Evolutionary conservation across 2,329 filamentous ascomycete genomes (phyloP).

Genomic region (Triangularia setosa): DNA sequence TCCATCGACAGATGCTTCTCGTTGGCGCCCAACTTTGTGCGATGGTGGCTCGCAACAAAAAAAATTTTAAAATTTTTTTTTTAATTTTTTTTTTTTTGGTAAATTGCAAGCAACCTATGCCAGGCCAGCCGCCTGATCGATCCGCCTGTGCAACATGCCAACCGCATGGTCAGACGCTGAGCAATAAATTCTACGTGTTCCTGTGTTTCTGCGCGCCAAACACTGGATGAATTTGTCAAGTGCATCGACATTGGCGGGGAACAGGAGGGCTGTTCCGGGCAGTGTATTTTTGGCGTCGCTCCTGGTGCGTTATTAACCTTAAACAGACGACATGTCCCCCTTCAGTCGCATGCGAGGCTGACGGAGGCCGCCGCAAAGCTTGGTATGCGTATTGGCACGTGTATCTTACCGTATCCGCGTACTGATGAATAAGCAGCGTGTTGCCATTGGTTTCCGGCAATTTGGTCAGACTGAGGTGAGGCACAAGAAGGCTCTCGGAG

Average conservation of each 20-base stretch:
- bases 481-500: not conserved
- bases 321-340: constrained; percentile 24
- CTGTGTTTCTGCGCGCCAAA: not conserved
- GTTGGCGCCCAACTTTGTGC: constrained; percentile 16
- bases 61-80: too few species aligned
- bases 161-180: not conserved
- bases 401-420: too few species aligned
- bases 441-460: not conserved
- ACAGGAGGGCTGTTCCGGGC: not conserved
- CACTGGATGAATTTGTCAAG: not conserved
- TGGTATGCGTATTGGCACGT: not conserved
- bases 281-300: constrained; percentile 16
- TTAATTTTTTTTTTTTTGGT: too few species aligned
- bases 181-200: not conserved
- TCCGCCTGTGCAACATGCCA: constrained; percentile 11
- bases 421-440: not conserved
- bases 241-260: not conserved
- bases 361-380: constrained; percentile 3
- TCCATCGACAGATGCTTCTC: not conserved
- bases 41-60: constrained; percentile 6
- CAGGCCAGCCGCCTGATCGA: constrained; percentile 18
- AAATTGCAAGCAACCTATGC: constrained; percentile 12
- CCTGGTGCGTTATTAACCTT: constrained; percentile 25
- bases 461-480: not conserved
- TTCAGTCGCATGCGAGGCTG: not conserved